Percentiles rank a stretch among this genome's conserved stretches.
phyloP scores from a whole-genome alignment of 768 basidiomycete species.

The Obba rivulosa region DNA sequence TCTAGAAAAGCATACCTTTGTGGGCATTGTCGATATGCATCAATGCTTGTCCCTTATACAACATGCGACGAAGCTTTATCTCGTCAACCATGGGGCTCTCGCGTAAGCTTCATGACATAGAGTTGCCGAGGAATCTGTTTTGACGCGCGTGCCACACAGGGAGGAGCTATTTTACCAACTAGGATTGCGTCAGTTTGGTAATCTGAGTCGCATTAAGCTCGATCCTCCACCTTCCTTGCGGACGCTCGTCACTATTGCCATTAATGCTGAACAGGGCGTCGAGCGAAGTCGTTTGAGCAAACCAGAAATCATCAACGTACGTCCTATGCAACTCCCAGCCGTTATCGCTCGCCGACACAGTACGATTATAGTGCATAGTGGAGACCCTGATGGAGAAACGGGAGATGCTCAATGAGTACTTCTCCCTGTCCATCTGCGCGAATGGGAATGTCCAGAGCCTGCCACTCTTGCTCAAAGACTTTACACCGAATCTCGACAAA shows the following conservation, averaged over 20 bases:
- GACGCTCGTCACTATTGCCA: conserved; percentile 71
- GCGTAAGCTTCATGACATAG: conserved; percentile 49
- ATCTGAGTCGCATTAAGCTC: conserved; percentile 68
- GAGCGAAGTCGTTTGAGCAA: conserved; percentile 49
- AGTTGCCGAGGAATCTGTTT: neutral
- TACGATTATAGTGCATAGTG: conserved; percentile 49
- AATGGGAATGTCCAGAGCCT: conserved; percentile 68
- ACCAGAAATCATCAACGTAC: conserved; percentile 65
- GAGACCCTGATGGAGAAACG: conserved; percentile 54
- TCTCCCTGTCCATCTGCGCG: conserved; percentile 66
- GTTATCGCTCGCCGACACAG: neutral
- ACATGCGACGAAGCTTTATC: conserved; percentile 81
- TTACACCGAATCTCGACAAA: conserved; percentile 87
- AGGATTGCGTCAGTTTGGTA: conserved; percentile 85
- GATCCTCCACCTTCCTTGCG: conserved; percentile 77
- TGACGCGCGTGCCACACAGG: conserved; percentile 33
- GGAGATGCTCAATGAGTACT: conserved; percentile 92
- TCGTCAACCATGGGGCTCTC: conserved; percentile 80
- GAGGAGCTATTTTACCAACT: conserved; percentile 97
- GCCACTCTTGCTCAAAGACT: conserved; percentile 80
- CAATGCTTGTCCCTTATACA: conserved; percentile 80
- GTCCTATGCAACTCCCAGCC: conserved; percentile 15
- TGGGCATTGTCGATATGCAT: conserved; percentile 80
- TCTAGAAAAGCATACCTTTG: conserved; percentile 82
- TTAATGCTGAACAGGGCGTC: conserved; percentile 58